A percentile compares a stretch with the other conserved stretches of the same genome.
phyloP scores from a whole-genome alignment of 2,329 filamentous ascomycete genomes.

The Phialophora chinensis region DNA sequence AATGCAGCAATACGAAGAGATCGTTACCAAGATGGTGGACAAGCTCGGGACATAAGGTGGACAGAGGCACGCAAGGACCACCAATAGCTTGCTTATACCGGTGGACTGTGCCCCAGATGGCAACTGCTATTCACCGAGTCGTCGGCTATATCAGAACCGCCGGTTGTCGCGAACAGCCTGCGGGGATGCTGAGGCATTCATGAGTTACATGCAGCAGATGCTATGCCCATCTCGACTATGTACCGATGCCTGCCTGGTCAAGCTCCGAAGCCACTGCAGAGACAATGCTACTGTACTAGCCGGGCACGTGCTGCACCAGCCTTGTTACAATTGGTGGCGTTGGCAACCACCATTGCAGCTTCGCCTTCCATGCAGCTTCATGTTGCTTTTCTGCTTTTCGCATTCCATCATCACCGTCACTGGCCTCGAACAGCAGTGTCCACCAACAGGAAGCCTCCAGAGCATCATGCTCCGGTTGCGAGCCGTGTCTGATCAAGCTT shows the following conservation, averaged over 20 bases:
- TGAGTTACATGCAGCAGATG: background rate
- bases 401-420: constrained; percentile 1
- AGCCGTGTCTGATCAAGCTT: background rate
- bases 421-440: background rate
- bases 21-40: constrained; percentile 65
- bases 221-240: constrained; percentile 5
- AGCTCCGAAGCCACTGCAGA: background rate
- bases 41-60: constrained; percentile 46
- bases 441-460: background rate
- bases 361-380: background rate
- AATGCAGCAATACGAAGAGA: constrained; percentile 69
- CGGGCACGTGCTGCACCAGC: constrained; percentile 10
- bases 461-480: constrained; percentile 2
- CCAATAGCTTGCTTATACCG: background rate
- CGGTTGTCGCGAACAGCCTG: background rate
- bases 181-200: background rate
- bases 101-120: background rate
- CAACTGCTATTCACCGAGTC: background rate
- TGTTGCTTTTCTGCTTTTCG: constrained; percentile 6
- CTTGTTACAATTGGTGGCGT: constrained; percentile 8
- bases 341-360: background rate
- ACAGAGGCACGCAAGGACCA: background rate
- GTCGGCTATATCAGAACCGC: background rate
- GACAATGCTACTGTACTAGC: background rate
- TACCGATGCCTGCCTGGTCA: background rate